Percentiles rank a stretch among this genome's conserved stretches.
phyloP scores from a whole-genome alignment of 1,284 basidiomycete species.

The Omphalotus olearius region DNA sequence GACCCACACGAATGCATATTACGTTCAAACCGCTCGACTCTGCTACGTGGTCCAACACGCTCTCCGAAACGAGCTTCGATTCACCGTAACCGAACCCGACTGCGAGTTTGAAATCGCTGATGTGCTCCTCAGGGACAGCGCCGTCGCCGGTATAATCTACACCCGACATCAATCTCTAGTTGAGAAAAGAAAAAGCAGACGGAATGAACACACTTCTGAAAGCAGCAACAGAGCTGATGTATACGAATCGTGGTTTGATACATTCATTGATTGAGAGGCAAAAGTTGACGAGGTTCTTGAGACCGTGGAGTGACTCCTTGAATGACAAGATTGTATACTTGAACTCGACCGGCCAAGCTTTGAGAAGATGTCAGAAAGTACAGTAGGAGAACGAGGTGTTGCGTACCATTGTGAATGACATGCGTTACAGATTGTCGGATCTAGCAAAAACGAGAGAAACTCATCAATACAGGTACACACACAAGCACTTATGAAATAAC shows the following conservation, averaged over 20 bases:
- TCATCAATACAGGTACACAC: too few species aligned
- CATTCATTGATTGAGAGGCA: neutral
- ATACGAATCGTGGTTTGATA: constrained; percentile 13
- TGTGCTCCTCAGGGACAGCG: constrained; percentile 1
- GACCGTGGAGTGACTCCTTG: constrained; percentile 15
- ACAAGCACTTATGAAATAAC: neutral
- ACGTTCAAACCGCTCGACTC: neutral
- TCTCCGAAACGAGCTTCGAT: constrained; percentile 20
- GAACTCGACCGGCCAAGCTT: constrained; percentile 25
- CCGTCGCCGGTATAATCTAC: neutral
- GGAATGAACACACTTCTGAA: constrained; percentile 11
- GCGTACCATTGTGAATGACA: constrained; percentile 20
- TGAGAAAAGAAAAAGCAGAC: neutral
- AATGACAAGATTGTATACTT: constrained; percentile 19
- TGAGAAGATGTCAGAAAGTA: neutral
- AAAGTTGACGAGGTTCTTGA: constrained; percentile 19
- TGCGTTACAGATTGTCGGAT: constrained; percentile 19
- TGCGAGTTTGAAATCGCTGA: neutral
- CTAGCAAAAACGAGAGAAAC: neutral
- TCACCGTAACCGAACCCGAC: constrained; percentile 17
- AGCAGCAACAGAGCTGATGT: constrained; percentile 14
- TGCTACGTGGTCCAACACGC: constrained; percentile 13
- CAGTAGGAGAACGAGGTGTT: neutral
- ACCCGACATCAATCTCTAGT: neutral
- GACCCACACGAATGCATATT: constrained; percentile 11